A percentile compares a stretch with the other conserved stretches of the same genome.
Evolutionary conservation across 139 green algal species (phyloP).

Genomic region (Chlamydomonas schloesseri): DNA sequence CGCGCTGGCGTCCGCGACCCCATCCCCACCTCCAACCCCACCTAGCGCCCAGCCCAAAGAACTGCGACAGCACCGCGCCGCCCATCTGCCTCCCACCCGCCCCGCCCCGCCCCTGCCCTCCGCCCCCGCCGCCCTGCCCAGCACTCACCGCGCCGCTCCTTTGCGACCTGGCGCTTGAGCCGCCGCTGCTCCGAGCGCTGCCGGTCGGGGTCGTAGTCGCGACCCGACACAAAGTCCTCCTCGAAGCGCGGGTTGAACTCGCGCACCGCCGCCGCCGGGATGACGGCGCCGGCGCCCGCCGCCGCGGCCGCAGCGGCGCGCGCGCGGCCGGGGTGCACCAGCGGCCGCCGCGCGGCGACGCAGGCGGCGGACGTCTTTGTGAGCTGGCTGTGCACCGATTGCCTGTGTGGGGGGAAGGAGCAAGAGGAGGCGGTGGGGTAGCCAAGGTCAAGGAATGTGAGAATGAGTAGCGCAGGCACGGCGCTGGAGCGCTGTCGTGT

Average conservation of each 20-base stretch:
- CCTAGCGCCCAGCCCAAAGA: too few relatives aligned
- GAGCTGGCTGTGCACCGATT: slow-evolving; percentile 28
- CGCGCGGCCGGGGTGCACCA: slow-evolving; percentile 52
- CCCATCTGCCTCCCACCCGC: too few relatives aligned
- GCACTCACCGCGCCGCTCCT: slow-evolving; percentile 76
- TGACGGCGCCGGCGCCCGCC: neutral
- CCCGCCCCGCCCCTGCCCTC: too few relatives aligned
- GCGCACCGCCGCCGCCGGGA: slow-evolving; percentile 11
- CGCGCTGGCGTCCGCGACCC: too few relatives aligned
- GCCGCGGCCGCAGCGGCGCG: slow-evolving; percentile 18
- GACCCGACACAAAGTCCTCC: slow-evolving; percentile 77
- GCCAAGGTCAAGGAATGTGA: too few relatives aligned
- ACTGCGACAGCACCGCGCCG: too few relatives aligned
- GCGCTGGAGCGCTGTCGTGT: too few relatives aligned
- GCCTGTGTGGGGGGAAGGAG: neutral
- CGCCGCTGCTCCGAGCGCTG: slow-evolving; percentile 70
- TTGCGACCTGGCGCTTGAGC: slow-evolving; percentile 77
- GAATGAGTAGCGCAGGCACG: too few relatives aligned
- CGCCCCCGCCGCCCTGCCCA: too few relatives aligned
- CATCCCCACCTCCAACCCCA: too few relatives aligned
- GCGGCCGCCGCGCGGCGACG: slow-evolving; percentile 41
- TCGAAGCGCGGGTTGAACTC: slow-evolving; percentile 94
- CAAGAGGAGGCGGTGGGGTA: neutral
- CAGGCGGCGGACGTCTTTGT: neutral
- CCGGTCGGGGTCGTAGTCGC: slow-evolving; percentile 89